Base-by-base conservation (phyloP, 2,329 filamentous ascomycete species). In the Cytospora mali region DNA sequence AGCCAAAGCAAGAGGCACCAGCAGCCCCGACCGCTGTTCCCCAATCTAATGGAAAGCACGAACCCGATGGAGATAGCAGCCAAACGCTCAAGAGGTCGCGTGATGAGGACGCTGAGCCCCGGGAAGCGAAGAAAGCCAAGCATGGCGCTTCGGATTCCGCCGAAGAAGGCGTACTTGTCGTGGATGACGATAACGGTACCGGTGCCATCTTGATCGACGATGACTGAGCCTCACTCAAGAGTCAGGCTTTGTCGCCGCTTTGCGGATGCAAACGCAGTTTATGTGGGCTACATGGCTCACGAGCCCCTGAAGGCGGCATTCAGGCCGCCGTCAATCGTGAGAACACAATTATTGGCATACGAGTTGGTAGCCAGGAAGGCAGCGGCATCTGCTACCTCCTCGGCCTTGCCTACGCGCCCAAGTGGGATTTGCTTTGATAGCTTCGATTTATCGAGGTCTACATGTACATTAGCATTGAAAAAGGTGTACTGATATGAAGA, bases 271-370 rank as follows among this genome's bases (percentile, higher is more conserved):
- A 11, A 14, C 11, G 23, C 14, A 50, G 14, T 39, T 42, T 13
- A 48, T 60, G 50, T 51, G n/a, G 13, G 46, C 10, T 29, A 28
- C 50, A 27, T 46, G 23, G 39, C 28, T 60, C 50, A 60, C 25
- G 35, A 48, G 28, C 35, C 46, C 10, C 35, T 51, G 10, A 51
- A 52, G 69, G 75, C 75, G 56, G 90, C 90, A 74, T 90, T 93
- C 68, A 96, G 74, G 1, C 93, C 93, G 18, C 93, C 93, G 75
- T 96, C 93, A 29, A 97, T 80, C 73, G 93, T 95, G 57, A 97
- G 80, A 56, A 93, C 82, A 73, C 91, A 95, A 68, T 96, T 96
- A 74, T 94, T 94, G 61, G 92, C 90, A 75, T 94, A 97, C 66
- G 84, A 79, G 74, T 95, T 96, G 53, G 82, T 82, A 31, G 86